Evolutionary conservation across 306 rosid species (phyloP), one percentile per base, ranked within the genome.

Genomic region (Nissolia schottii): DNA sequence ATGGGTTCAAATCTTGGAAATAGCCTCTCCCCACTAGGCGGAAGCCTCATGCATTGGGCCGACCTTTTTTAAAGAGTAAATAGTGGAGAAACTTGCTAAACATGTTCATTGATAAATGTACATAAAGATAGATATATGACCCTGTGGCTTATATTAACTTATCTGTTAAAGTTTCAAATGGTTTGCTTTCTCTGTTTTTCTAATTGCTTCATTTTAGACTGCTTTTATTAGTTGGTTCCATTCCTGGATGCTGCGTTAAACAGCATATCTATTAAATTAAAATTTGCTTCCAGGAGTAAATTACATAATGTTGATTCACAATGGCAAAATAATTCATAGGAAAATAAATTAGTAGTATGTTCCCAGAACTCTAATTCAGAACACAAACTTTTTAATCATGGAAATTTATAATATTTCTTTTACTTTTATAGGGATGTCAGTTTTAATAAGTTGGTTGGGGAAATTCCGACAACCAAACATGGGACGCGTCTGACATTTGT

Each of bases 391-490:
- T 40, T 34, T 50, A 49, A 66, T 32, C 9, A 1, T 18, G 73
- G 66, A 63, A 24, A n/a, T 65, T 62, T 46, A 56, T 54, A 43
- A 49, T 67, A 20, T 43, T 75, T 75, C 59, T 65, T 60, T 45
- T 49, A 79, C 58, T 74, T 59, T 73, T 64, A 32, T 34, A 93
- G 98, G 82, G 98, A 93, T 82, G 81, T 91, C 73, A 89, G 96
- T 85, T 93, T 91, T 79, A 93, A 93, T 73, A 81, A 87, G 48
- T 75, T 93, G 80, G 85, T 78, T 23, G 98, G 98, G 81, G 69
- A 86, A 84, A 75, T 93, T 85, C 96, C 97, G 24, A 58, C 56
- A 0, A 48, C 75, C 40, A 1, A 13, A 40, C 81, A 38, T 58
- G 80, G 64, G 32, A 72, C 76, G 69, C 83, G 56, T 61, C 18